Percentiles rank a stretch among this genome's conserved stretches.
Conservation (phyloP, 2,329 filamentous ascomycete species). For the Biscogniauxia marginata region DNA sequence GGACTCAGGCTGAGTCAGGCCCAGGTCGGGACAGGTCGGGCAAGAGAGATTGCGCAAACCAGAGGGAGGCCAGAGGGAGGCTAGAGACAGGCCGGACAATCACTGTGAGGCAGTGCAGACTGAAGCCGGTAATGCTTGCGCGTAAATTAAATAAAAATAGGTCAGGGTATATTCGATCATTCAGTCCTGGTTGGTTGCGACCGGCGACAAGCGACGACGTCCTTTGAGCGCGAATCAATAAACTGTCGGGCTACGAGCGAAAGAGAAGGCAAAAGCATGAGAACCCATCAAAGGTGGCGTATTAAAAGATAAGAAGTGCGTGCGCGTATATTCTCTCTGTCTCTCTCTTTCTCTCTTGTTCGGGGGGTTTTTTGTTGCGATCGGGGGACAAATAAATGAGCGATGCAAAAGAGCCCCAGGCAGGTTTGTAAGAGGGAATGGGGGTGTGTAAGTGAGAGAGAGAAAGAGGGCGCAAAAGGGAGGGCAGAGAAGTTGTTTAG, state of each 20-base stretch:
- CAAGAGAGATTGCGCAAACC: not conserved
- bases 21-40: conserved; percentile 10
- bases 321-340: conserved; percentile 9
- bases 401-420: not conserved
- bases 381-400: not conserved
- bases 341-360: conserved; percentile 1
- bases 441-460: not conserved
- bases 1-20: conserved; percentile 36
- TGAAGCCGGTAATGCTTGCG: not conserved
- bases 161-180: conserved; percentile 3
- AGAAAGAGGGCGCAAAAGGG: not conserved
- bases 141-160: conserved; percentile 15
- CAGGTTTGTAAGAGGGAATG: not conserved
- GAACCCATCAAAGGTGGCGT: conserved; percentile 1
- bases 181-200: conserved; percentile 20
- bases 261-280: conserved; percentile 10
- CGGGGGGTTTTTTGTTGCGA: not conserved
- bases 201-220: conserved; percentile 17
- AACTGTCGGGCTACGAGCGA: conserved; percentile 3
- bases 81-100: not conserved
- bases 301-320: conserved; percentile 6
- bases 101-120: conserved; percentile 9
- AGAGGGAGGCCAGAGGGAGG: not conserved
- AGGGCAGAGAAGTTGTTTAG: not conserved
- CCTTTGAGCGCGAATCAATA: not conserved